phyloP scores from a whole-genome alignment of 495 filamentous ascomycete species.

The Penicillium odoratum region DNA sequence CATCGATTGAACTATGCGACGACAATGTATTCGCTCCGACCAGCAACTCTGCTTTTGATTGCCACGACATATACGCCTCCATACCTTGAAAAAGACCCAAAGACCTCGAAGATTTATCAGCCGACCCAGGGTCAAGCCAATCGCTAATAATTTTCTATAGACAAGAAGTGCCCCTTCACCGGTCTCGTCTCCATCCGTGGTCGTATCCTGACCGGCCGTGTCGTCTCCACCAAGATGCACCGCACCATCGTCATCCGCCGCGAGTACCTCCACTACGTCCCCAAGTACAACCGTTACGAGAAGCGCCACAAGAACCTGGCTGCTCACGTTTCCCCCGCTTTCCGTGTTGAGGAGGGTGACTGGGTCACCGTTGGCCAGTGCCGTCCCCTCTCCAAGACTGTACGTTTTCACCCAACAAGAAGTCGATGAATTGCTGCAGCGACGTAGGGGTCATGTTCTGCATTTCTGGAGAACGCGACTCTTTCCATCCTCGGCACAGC shows the following conservation, averaged over 20 bases:
- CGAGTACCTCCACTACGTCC: constrained; percentile 99
- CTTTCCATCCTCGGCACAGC: neutral
- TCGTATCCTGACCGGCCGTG: constrained; percentile 98
- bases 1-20: constrained; percentile 1
- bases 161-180: constrained; percentile 99
- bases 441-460: neutral
- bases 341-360: constrained; percentile 99
- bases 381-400: constrained; percentile 97
- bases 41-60: neutral
- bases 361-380: constrained; percentile 99
- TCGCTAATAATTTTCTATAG: constrained; percentile 52
- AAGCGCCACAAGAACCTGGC: constrained; percentile 99
- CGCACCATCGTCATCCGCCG: constrained; percentile 98
- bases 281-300: constrained; percentile 99
- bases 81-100: constrained; percentile 10
- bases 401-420: constrained; percentile 51
- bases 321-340: constrained; percentile 97
- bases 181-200: constrained; percentile 97
- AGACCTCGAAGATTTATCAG: constrained; percentile 15
- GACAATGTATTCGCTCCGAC: neutral
- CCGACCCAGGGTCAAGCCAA: constrained; percentile 5
- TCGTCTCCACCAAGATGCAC: constrained; percentile 99
- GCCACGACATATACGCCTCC: neutral
- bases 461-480: neutral
- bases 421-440: neutral